Evolutionary conservation across 345 rosid species (phyloP), one percentile per base, ranked within the genome.

Genomic region (Erysimum cheiranthoides): DNA sequence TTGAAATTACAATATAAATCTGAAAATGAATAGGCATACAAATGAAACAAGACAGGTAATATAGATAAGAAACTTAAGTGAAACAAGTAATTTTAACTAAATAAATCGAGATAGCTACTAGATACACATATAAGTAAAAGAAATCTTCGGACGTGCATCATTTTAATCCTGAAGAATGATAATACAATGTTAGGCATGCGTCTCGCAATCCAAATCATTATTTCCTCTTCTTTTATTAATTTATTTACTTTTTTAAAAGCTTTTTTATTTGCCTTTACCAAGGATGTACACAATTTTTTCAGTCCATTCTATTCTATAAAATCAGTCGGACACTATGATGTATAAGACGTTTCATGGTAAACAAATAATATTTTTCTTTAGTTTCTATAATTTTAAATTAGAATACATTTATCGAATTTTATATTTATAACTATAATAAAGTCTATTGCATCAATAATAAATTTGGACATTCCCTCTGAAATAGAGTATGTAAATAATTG

Each of bases 101-200:
- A 4, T 4, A 71, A 12, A 47, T n/a, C 8, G 9, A 51, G 4
- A 45, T 60, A 3, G 28, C 18, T n/a, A 10, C 17, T 42, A 57
- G 13, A 43, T 43, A 60, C 46, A 25, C 8, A 6, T 28, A 17
- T 10, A 56, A 30, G 18, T 5, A 14, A 38, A 6, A 56, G 6
- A 36, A 1, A 54, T 0, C 14, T 27, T 60, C n/a, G 51, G 56
- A 43, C 70, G 43, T 70, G 80, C 59, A 61, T 57, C 42, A 61
- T 32, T 10, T 35, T 56, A 45, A 61, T n/a, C 32, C n/a, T 52
- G 40, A 32, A 60, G 74, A 76, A 65, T 43, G 70, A 67, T 74
- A 57, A 74, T 40, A 68, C 59, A 25, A 16, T 53, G 70, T 8
- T 53, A 61, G 75, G 71, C 80, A 76, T 70, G 80, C 71, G 80